A percentile compares a stretch with the other conserved stretches of the same genome.
Conservation (phyloP, 345 rosid species). For the Brassica incana region DNA sequence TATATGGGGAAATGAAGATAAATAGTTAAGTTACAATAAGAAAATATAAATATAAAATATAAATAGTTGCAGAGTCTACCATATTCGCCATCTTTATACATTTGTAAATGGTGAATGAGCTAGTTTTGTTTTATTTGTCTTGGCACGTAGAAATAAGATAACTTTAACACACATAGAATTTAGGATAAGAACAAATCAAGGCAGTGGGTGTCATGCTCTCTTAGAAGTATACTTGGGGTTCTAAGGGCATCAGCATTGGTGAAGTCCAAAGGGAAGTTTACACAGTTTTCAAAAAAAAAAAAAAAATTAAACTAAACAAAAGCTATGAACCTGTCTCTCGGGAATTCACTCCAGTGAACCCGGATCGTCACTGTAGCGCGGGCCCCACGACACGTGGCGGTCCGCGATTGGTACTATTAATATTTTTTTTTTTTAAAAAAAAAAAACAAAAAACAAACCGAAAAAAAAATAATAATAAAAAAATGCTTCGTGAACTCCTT, state of each 20-base stretch:
- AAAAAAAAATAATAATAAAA: too few relatives aligned
- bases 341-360: too few relatives aligned
- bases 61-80: neutral
- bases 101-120: neutral
- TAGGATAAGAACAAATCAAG: neutral
- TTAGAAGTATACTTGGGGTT: neutral
- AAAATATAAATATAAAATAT: neutral
- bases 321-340: too few relatives aligned
- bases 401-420: too few relatives aligned
- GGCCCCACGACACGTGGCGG: too few relatives aligned
- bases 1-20: neutral
- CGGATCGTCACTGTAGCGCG: too few relatives aligned
- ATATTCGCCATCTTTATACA: neutral
- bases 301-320: too few relatives aligned
- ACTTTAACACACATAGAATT: neutral
- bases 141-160: neutral
- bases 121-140: neutral
- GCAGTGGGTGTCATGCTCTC: neutral
- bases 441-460: too few relatives aligned
- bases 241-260: neutral
- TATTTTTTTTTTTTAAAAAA: too few relatives aligned
- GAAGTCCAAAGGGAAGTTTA: too few relatives aligned
- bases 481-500: too few relatives aligned
- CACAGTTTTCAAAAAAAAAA: too few relatives aligned
- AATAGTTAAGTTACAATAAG: neutral